Evolutionary conservation across 306 rosid genomes (phyloP).

Genomic region (Cicer cuneatum): DNA sequence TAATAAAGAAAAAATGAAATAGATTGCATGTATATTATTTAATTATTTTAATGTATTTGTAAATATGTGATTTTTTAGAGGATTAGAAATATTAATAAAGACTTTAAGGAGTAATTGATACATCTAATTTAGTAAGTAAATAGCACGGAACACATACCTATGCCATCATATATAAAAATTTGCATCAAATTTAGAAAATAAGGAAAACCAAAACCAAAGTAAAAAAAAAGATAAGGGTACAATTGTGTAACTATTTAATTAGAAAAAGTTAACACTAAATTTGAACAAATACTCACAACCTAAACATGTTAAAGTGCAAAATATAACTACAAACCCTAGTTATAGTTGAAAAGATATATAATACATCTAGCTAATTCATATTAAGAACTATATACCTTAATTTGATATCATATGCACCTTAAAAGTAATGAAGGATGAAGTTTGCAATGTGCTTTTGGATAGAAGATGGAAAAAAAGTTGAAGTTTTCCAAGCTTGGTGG

Average conservation of each 20-base stretch:
- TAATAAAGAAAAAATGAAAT: background rate
- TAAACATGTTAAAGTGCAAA: constrained; percentile 15
- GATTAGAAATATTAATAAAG: background rate
- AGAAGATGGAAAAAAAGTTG: constrained; percentile 29
- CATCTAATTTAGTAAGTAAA: background rate
- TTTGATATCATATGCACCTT: constrained; percentile 16
- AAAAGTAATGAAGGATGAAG: constrained; percentile 32
- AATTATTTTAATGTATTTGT: background rate
- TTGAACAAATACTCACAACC: background rate
- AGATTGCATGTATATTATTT: background rate
- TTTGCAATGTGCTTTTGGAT: constrained; percentile 27
- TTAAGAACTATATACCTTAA: constrained; percentile 16
- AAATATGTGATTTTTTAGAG: constrained; percentile 15
- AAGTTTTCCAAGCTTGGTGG: constrained; percentile 38
- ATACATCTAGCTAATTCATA: constrained; percentile 25
- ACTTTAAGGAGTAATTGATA: background rate
- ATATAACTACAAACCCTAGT: constrained; percentile 49
- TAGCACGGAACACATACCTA: background rate
- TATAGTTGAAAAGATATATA: constrained; percentile 16
- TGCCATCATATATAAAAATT: background rate
- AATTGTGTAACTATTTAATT: constrained; percentile 3
- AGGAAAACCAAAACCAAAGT: background rate
- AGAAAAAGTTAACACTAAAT: background rate
- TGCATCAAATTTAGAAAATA: constrained; percentile 5
- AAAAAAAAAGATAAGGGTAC: background rate